Percentiles rank a stretch among this genome's conserved stretches.
phyloP scores from a whole-genome alignment of 2,329 filamentous ascomycete species.

The Pseudogymnoascus sp. region DNA sequence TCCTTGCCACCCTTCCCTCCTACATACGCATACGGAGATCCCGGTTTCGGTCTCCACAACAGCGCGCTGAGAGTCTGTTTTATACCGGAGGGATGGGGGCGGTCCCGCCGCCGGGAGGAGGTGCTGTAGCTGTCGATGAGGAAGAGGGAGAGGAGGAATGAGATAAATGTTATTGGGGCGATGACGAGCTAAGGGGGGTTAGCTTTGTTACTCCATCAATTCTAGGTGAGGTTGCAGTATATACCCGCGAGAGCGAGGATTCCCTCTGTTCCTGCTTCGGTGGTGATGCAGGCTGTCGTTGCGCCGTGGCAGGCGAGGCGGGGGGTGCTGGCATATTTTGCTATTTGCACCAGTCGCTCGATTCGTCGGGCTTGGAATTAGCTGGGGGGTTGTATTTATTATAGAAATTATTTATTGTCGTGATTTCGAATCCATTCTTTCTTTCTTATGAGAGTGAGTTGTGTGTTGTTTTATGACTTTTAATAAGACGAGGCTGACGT shows the following conservation, averaged over 20 bases:
- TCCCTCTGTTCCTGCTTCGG: not conserved
- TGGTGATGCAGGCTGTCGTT: not conserved
- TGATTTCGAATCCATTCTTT: not conserved
- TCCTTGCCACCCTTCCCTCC: not conserved
- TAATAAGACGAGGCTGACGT: not conserved
- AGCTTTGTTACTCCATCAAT: not conserved
- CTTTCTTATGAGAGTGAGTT: not conserved
- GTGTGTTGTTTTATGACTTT: not conserved
- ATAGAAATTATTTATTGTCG: not conserved
- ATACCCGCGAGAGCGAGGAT: not conserved
- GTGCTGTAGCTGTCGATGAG: conserved; percentile 23
- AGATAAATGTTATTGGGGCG: conserved; percentile 25
- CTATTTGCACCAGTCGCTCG: not conserved
- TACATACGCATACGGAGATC: conserved; percentile 21
- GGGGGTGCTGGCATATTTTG: not conserved
- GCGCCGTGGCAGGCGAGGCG: not conserved
- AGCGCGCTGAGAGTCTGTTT: not conserved
- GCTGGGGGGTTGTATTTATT: not conserved
- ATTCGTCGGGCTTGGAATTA: not conserved
- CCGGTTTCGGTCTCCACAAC: not conserved
- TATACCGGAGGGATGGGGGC: not conserved
- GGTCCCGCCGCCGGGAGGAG: conserved; percentile 10
- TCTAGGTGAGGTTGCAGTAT: too few species aligned
- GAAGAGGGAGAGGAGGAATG: conserved; percentile 27
- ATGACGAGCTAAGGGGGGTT: conserved; percentile 21